Percentiles rank a stretch among this genome's conserved stretches.
Conservation (phyloP, 2,329 filamentous ascomycete genomes). For the Pyrenophora graminea region DNA sequence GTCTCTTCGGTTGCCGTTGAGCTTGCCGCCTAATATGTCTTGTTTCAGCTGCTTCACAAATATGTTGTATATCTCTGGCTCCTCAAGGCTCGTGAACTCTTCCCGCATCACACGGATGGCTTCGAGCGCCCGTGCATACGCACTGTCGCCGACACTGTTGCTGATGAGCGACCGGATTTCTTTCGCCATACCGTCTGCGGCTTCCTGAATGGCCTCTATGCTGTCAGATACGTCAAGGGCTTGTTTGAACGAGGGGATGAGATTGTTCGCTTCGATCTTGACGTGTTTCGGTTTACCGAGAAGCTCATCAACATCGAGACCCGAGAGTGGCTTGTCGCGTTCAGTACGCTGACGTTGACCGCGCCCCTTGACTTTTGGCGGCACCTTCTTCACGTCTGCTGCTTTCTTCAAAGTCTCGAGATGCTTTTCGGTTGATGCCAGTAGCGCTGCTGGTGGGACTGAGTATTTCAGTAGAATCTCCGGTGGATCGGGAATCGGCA, state of each 20-base stretch:
- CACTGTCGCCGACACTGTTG: slow-evolving; percentile 73
- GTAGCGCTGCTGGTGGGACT: slow-evolving; percentile 68
- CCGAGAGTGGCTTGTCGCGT: slow-evolving; percentile 79
- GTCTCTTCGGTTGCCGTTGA: slow-evolving; percentile 77
- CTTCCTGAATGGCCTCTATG: slow-evolving; percentile 66
- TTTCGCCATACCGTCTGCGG: slow-evolving; percentile 72
- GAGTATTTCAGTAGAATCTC: slow-evolving; percentile 69
- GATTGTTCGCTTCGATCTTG: slow-evolving; percentile 70
- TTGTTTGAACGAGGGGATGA: slow-evolving; percentile 89
- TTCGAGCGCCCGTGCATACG: slow-evolving; percentile 76
- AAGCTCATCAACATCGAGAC: slow-evolving; percentile 82
- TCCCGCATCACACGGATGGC: slow-evolving; percentile 77
- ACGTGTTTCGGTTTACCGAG: slow-evolving; percentile 64
- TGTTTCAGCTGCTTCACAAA: slow-evolving; percentile 74
- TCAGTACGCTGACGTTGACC: slow-evolving; percentile 64
- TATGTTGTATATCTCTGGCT: slow-evolving; percentile 75
- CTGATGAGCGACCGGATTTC: slow-evolving; percentile 72
- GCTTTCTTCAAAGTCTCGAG: slow-evolving; percentile 68
- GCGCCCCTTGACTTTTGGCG: slow-evolving; percentile 75
- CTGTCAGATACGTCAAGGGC: slow-evolving; percentile 66
- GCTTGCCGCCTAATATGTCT: slow-evolving; percentile 67
- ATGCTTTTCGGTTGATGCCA: slow-evolving; percentile 60
- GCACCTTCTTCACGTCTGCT: slow-evolving; percentile 82
- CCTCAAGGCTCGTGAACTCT: slow-evolving; percentile 74
- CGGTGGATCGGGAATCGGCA: slow-evolving; percentile 55